Conservation (phyloP, 805 yeast genomes). For the Candida michaelii region DNA sequence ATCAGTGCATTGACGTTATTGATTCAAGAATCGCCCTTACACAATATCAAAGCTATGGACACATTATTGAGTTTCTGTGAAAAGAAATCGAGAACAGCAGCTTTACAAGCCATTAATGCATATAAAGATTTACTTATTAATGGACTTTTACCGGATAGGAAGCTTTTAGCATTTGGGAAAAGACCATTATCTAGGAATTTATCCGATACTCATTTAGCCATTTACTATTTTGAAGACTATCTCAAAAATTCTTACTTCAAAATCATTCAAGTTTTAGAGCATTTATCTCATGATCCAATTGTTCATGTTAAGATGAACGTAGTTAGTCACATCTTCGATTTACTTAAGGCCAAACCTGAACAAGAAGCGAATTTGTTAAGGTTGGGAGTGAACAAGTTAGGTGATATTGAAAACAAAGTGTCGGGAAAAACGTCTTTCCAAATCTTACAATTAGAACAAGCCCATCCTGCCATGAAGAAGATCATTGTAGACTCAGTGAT, state of each 20-base stretch:
- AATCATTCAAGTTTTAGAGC: slow-evolving; percentile 74
- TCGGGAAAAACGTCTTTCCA: slow-evolving; percentile 85
- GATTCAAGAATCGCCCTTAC: slow-evolving; percentile 93
- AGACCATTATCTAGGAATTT: slow-evolving; percentile 53
- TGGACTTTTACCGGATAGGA: slow-evolving; percentile 85
- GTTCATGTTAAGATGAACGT: slow-evolving; percentile 80
- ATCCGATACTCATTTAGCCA: slow-evolving; percentile 53
- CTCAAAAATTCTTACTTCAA: slow-evolving; percentile 75
- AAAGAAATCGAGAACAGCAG: slow-evolving; percentile 91
- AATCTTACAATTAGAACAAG: slow-evolving; percentile 76
- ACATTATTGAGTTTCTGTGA: slow-evolving; percentile 75
- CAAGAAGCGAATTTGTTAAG: slow-evolving; percentile 90
- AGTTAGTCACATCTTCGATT: slow-evolving; percentile 73
- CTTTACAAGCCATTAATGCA: slow-evolving; percentile 86
- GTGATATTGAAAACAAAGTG: slow-evolving; percentile 89
- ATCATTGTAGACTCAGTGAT: slow-evolving; percentile 76
- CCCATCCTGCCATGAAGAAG: slow-evolving; percentile 93
- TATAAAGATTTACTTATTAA: slow-evolving; percentile 82
- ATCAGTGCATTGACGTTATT: slow-evolving; percentile 90
- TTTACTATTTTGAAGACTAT: slow-evolving; percentile 87
- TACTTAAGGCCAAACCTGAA: slow-evolving; percentile 86
- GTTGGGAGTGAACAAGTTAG: slow-evolving; percentile 89
- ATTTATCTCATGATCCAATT: slow-evolving; percentile 85
- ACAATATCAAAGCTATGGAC: slow-evolving; percentile 80
- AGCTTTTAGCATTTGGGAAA: slow-evolving; percentile 74